Conservation (phyloP, 2,329 filamentous ascomycete species). For the Colletotrichum simmondsii region DNA sequence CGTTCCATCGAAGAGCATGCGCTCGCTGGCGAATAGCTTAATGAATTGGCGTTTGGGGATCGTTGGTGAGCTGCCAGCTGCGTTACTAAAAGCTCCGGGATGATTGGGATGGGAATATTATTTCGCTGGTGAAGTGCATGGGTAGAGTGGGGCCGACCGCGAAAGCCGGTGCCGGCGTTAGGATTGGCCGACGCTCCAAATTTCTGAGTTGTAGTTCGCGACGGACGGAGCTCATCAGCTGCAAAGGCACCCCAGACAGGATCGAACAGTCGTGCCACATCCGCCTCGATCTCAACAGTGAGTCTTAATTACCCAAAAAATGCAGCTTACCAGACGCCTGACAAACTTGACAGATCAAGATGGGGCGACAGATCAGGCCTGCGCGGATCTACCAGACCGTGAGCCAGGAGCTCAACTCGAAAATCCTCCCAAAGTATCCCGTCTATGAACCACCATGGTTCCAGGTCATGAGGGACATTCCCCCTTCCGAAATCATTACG, state of each 20-base stretch:
- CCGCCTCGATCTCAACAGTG: not conserved
- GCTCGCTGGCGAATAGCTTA: not conserved
- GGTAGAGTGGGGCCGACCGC: slow-evolving; percentile 20
- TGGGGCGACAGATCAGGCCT: slow-evolving; percentile 58
- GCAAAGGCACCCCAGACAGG: not conserved
- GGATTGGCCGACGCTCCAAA: slow-evolving; percentile 36
- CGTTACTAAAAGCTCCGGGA: slow-evolving; percentile 24
- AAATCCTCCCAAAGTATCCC: slow-evolving; percentile 46
- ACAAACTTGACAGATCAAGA: slow-evolving; percentile 37
- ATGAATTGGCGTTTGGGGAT: not conserved
- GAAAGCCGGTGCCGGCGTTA: slow-evolving; percentile 26
- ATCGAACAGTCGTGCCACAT: not conserved
- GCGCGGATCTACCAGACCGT: slow-evolving; percentile 60
- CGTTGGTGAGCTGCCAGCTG: slow-evolving; percentile 18
- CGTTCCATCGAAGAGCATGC: slow-evolving; percentile 26
- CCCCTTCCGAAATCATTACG: slow-evolving; percentile 68
- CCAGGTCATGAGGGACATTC: slow-evolving; percentile 61
- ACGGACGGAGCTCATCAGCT: not conserved
- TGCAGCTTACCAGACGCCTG: not conserved
- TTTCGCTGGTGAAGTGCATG: slow-evolving; percentile 26
- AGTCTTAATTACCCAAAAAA: not conserved
- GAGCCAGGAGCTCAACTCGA: slow-evolving; percentile 54
- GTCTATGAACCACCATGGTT: slow-evolving; percentile 60
- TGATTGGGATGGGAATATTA: slow-evolving; percentile 27
- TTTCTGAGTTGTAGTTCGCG: slow-evolving; percentile 28